Conservation (phyloP, 2,329 filamentous ascomycete species). For the Alternaria burnsii region DNA sequence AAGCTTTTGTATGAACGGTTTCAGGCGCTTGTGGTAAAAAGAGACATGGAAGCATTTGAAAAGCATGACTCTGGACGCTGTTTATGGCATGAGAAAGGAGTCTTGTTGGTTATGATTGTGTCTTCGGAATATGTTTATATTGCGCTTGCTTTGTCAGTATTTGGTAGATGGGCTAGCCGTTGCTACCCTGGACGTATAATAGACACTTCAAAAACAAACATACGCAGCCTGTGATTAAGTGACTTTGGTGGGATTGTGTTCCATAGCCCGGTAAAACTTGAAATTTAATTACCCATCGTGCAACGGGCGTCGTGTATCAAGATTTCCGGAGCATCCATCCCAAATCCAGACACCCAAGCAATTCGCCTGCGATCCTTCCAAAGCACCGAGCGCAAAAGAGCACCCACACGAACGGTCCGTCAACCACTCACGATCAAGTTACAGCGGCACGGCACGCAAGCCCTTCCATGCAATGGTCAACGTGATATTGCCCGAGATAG, state of each 20-base stretch:
- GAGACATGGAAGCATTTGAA: conserved; percentile 9
- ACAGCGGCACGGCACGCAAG: conserved; percentile 7
- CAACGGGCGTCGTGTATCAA: not conserved
- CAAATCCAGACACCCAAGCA: not conserved
- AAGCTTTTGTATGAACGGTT: not conserved
- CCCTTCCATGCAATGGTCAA: not conserved
- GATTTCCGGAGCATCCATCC: conserved; percentile 4
- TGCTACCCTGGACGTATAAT: conserved; percentile 2
- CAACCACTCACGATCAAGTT: not conserved
- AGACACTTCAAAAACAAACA: conserved; percentile 6
- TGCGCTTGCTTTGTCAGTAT: conserved; percentile 1
- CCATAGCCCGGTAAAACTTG: not conserved
- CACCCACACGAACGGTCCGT: not conserved
- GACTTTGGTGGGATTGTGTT: not conserved
- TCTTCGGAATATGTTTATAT: conserved; percentile 9
- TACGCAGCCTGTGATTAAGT: not conserved
- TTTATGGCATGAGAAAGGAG: conserved; percentile 2
- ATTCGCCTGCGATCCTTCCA: not conserved
- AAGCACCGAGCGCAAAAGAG: not conserved
- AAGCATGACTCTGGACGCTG: conserved; percentile 14
- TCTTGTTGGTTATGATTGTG: conserved; percentile 11
- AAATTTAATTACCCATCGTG: not conserved
- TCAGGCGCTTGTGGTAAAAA: conserved; percentile 11
- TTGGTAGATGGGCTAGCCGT: conserved; percentile 5
- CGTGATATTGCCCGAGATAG: conserved; percentile 3